Base-by-base conservation (phyloP, 2,329 filamentous ascomycete genomes). In the Colletotrichum incanum region DNA sequence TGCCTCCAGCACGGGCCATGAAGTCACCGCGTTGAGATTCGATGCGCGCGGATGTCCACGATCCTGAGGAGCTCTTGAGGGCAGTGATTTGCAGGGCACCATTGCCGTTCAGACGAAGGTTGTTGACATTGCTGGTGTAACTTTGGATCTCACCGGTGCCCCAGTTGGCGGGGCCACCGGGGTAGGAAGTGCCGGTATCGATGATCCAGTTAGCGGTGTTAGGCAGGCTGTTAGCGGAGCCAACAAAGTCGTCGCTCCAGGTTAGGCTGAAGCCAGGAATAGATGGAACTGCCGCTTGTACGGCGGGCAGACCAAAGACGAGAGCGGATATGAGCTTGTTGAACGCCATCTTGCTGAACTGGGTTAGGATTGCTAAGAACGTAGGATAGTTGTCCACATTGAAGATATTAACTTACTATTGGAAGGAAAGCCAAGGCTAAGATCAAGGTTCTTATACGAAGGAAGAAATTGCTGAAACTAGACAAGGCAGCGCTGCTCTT, bases 51-150 rank as follows among this genome's bases (percentile, higher is more conserved):
- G 85, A 86, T 5, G 84, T 86, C 85, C 85, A 87, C 12, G 72
- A 69, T 39, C 76, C 77, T n/a, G 72, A 67, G n/a, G 77, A 76
- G 23, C 82, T 80, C 62, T 82, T 81, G 73, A 80, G 80, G 1
- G 88, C 88, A 11, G 82, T 83, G 72, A 86, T 78, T 68, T 76
- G 78, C 3, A 90, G 77, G 0, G 86, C 87, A 56, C 80, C 80
- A 50, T 83, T 82, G 43, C 88, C 88, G 60, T 83, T 87, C 60
- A 87, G 78, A 67, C 87, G 86, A 49, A 87, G 73, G 77, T 88
- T 88, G 55, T 75, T 71, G 12, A 74, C 43, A 26, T 78, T 78
- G 64, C 76, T 75, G 37, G 85, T 87, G 79, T 88, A 88, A 1
- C 78, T 82, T 76, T 88, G 79, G 18, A 84, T 79, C 76, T 88